Percentiles rank a stretch among this genome's conserved stretches.
Conservation (phyloP, 257 asterid species). For the Lantana camara region DNA sequence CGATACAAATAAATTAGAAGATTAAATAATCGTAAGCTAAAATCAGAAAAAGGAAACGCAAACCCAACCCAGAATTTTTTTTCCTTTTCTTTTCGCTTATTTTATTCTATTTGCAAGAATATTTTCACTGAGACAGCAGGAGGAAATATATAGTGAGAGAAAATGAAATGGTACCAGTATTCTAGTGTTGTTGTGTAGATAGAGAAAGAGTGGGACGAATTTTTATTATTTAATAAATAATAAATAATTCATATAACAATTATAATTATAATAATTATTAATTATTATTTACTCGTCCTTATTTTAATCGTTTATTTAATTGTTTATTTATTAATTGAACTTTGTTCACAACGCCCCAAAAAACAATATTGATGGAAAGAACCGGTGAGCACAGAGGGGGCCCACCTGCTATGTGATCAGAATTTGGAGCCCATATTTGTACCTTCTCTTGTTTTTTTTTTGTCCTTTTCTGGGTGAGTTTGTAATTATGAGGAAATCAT, state of each 20-base stretch:
- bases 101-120: slow-evolving; percentile 33
- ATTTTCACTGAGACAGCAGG: slow-evolving; percentile 38
- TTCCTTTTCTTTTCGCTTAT: slow-evolving; percentile 27
- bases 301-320: slow-evolving; percentile 4
- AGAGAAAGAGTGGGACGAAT: not conserved
- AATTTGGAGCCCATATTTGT: slow-evolving; percentile 23
- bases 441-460: not conserved
- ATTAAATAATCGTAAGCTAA: not conserved
- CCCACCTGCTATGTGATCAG: slow-evolving; percentile 38
- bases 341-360: slow-evolving; percentile 36
- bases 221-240: not conserved
- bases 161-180: slow-evolving; percentile 26
- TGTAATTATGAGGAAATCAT: slow-evolving; percentile 19
- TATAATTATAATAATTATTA: not conserved
- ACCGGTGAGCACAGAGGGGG: slow-evolving; percentile 23
- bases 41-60: slow-evolving; percentile 14
- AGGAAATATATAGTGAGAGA: slow-evolving; percentile 30
- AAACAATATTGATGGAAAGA: slow-evolving; percentile 32
- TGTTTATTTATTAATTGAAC: slow-evolving; percentile 18
- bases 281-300: not conserved
- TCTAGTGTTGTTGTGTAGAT: slow-evolving; percentile 20
- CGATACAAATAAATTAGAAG: slow-evolving; percentile 25
- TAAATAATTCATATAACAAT: not conserved
- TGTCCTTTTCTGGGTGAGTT: not conserved
- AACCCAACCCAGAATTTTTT: slow-evolving; percentile 46